Base-by-base conservation (phyloP, 768 basidiomycete species). In the Omphalotus guepiniiformis region DNA sequence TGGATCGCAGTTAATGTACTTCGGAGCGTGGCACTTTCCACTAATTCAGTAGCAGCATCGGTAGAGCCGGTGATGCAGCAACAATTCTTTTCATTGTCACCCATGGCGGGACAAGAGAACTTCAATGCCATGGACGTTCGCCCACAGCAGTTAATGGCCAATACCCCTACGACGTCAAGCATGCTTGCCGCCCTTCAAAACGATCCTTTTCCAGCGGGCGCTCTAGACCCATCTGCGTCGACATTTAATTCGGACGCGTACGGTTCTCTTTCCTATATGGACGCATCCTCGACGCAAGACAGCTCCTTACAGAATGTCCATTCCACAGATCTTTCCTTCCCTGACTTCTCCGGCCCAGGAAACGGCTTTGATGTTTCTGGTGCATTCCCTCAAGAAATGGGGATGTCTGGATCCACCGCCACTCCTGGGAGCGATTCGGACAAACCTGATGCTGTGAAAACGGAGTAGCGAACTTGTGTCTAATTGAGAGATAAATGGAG, bases 31-130 rank as follows among this genome's bases (percentile, higher is more conserved):
- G 91, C 91, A 2, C 69, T 93, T 50, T 92, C 90, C 23, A 93
- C 89, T 19, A 92, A 90, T 66, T 92, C 89, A 16, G 90, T 93
- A 45, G 90, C 90, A 25, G 89, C 89, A 18, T 93, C 90, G 21
- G 90, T 93, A 44, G 90, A 93, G 60, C 89, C 90, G 26, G 83
- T 91, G 48, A 90, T 92, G 78, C 90, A 92, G 56, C 89, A 92
- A 59, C 85, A 89, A 57, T 93, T 85, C 69, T 88, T 88, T 63
- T 76, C 86, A 3, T 70, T 92, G 48, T 91, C 88, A 46, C 88
- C 90, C n/a, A 91, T 91, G 88, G 78, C 83, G 25, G 89, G 88
- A 21, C 88, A 91, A 58, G 90, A 91, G 63, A 82, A 68, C 58
- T 92, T 90, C 55, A 75, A 75, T 49, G 58, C 74, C 29, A 72